Evolutionary conservation across 345 rosid species (phyloP), one percentile per base, ranked within the genome.

Genomic region (Atalantia buxifolia): DNA sequence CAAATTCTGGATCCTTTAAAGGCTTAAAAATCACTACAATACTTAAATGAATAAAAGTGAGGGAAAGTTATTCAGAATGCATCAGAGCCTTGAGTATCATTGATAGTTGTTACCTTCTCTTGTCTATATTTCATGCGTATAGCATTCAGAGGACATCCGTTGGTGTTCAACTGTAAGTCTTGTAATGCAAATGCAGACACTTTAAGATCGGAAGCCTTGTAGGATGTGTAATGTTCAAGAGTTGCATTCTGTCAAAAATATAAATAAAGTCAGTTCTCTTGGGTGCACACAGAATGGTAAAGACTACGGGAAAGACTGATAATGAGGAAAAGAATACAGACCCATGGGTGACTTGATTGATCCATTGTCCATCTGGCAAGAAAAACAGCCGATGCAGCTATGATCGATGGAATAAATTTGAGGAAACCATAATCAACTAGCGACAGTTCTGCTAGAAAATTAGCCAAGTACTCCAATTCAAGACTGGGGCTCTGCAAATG

Each of bases 361-460:
- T 93, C 93, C 81, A 93, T 59, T 4, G 99, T 95, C 99, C 99
- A 95, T 83, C 86, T 88, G 68, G 97, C 96, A 14, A 95, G 97
- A 81, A 95, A 92, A 31, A 95, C 93, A 66, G 98, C 92, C 9
- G 99, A 92, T 24, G 99, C 98, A 81, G 99, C 98, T 73, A 91
- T 84, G 35, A 88, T 74, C 35, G 99, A 95, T 76, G 99, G 99
- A 63, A 89, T 87, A 35, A 83, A 91, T 65, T 80, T 91, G 85
- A 95, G 74, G 88, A 93, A 93, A 28, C 74, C 69, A 13, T 86
- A 86, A 64, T 93, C 92, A 5, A 86, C n/a, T 74, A 95, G 75
- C 38, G 99, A 86, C 83, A 95, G 75, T 82, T 95, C 98, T 63
- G 94, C 88, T 1, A 93, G 88, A 83, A 93, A 95, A 77, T 92